Conservation (phyloP, 495 filamentous ascomycete genomes). For the Lichina pygmaea region DNA sequence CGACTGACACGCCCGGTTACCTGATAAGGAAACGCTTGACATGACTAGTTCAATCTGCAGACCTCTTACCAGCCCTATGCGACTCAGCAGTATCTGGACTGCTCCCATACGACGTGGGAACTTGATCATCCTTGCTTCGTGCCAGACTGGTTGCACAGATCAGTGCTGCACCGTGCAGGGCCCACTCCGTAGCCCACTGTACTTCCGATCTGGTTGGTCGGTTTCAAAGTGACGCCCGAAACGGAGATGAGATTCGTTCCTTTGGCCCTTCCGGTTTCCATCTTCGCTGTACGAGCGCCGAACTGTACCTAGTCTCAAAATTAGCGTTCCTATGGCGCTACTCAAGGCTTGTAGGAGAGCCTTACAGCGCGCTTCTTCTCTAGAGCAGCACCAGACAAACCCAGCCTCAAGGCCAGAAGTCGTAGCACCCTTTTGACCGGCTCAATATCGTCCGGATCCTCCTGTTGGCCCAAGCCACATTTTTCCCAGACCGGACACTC, state of each 20-base stretch:
- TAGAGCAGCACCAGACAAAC: constrained; percentile 36
- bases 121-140: not conserved
- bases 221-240: not conserved
- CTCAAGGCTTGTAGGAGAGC: not conserved
- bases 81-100: constrained; percentile 14
- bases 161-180: not conserved
- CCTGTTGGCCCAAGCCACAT: constrained; percentile 36
- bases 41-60: no score
- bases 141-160: not conserved
- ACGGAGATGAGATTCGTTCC: constrained; percentile 28
- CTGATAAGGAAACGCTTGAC: not conserved
- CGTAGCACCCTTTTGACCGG: constrained; percentile 59
- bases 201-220: not conserved
- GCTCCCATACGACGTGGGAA: not conserved
- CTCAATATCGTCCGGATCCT: constrained; percentile 10
- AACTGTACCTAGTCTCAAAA: constrained; percentile 36
- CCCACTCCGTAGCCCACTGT: no score
- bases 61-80: not conserved
- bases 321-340: no score
- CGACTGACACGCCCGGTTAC: not conserved
- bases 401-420: constrained; percentile 47
- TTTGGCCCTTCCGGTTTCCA: constrained; percentile 45
- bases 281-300: constrained; percentile 63
- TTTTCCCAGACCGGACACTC: constrained; percentile 51
- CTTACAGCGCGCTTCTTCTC: constrained; percentile 77